phyloP scores from a whole-genome alignment of 2,329 filamentous ascomycete species.

The Microthyrium microscopicum region DNA sequence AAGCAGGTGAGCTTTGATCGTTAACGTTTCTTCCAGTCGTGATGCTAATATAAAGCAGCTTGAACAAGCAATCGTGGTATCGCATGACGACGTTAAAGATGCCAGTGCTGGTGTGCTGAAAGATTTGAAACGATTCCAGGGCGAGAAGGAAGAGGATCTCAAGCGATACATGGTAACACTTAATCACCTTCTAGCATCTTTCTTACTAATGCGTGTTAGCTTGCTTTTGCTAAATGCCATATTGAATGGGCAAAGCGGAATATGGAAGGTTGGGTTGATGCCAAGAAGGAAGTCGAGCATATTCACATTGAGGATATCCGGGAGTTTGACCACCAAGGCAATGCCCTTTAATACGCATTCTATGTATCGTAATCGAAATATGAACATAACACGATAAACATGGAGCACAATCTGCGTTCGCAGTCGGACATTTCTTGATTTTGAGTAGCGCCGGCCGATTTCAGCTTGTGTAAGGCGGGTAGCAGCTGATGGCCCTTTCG shows the following conservation, averaged over 20 bases:
- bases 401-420: no score
- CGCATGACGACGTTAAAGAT: conserved; percentile 83
- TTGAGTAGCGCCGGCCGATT: no score
- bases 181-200: conserved; percentile 4
- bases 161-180: conserved; percentile 80
- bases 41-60: conserved; percentile 33
- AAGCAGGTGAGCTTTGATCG: conserved; percentile 29
- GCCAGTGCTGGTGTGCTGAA: conserved; percentile 76
- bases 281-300: conserved; percentile 71
- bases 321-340: no score
- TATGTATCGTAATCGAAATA: no score
- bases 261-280: conserved; percentile 84
- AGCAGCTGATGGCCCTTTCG: no score
- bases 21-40: background rate
- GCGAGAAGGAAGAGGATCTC: conserved; percentile 88
- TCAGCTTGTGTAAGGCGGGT: no score
- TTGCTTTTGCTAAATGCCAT: conserved; percentile 83
- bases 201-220: conserved; percentile 29
- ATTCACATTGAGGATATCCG: conserved; percentile 37
- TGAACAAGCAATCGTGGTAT: conserved; percentile 77
- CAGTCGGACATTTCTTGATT: no score
- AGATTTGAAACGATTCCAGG: conserved; percentile 84
- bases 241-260: conserved; percentile 89
- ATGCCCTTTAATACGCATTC: no score
- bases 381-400: no score